Evolutionary conservation across 140 eudicot species (phyloP), one percentile per base, ranked within the genome.

Genomic region (Erigeron philadelphicus): DNA sequence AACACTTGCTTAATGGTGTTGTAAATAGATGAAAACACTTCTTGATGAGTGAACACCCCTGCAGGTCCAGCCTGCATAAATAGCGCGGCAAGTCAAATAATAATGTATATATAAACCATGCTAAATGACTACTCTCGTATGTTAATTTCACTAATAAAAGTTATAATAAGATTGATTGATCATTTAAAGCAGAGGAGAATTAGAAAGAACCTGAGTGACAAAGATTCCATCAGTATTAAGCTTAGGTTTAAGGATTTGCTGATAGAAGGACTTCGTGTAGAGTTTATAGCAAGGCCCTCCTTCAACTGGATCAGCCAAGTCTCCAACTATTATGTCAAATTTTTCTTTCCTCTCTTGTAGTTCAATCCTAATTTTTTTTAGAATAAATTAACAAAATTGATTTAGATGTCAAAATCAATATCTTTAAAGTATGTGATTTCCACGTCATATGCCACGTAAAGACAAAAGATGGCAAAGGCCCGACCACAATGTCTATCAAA

Each of bases 241-340:
- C 77, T 74, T 86, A 52, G 96, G 95, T 77, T 89, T 89, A 15
- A 89, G 84, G 21, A 79, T 72, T 5, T 78, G 64, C 61, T 89
- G 91, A 81, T 89, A 89, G 66, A 89, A 89, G 41, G 91, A 78
- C 76, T 86, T 89, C 17, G 96, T 89, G 72, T 89, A 89, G 60
- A 89, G 96, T 56, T 89, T 82, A 73, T 89, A 89, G 68, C 96
- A 89, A 45, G 96, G 96, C 7, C 96, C 96, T 69, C 96, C 96
- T 84, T 89, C 96, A 46, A 89, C 79, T 9, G 95, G 96, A 73
- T 89, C 96, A 44, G 96, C 91, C 74, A 89, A 72, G 74, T 89
- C 96, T 47, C 96, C 96, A 52, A 89, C 75, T 40, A 89, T 89
- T 71, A 89, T 85, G 81, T 89, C 96, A 79, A 82, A 89, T 53